Conservation (phyloP, 2,329 filamentous ascomycete species). For the Nemania sp. region DNA sequence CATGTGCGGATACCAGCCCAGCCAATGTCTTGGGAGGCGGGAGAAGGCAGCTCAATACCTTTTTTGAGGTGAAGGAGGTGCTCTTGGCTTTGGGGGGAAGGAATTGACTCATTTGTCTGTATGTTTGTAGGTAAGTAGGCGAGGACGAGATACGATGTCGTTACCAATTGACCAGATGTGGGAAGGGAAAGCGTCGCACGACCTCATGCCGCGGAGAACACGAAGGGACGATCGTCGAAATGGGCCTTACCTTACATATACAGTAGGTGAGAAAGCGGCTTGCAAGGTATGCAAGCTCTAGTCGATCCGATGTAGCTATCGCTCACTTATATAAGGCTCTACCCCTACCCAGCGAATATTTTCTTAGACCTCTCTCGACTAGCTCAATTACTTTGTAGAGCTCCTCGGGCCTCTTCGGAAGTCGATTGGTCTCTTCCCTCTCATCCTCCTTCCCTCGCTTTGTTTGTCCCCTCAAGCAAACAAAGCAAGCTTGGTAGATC, state of each 20-base stretch:
- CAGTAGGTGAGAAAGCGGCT: background rate
- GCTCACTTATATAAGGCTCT: conserved; percentile 12
- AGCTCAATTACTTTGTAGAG: background rate
- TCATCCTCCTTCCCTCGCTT: background rate
- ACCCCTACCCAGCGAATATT: background rate
- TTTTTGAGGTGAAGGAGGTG: background rate
- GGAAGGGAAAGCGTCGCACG: background rate
- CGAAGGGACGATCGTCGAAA: conserved; percentile 17
- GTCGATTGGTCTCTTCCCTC: conserved; percentile 13
- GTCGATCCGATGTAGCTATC: conserved; percentile 17
- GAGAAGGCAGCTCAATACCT: background rate
- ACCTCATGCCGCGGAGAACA: background rate
- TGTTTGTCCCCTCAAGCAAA: background rate
- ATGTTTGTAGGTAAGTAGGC: background rate
- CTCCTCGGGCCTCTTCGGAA: background rate
- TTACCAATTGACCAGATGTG: background rate
- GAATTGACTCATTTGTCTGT: too few species aligned
- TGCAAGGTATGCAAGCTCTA: conserved; percentile 1
- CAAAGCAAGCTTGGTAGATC: background rate
- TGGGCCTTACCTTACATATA: too few species aligned
- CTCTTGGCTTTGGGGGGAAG: background rate
- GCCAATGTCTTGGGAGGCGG: background rate
- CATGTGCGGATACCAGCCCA: too few species aligned
- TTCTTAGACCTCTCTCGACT: background rate
- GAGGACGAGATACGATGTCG: background rate